phyloP scores from a whole-genome alignment of 495 filamentous ascomycete genomes.

The Echria macrotheca region DNA sequence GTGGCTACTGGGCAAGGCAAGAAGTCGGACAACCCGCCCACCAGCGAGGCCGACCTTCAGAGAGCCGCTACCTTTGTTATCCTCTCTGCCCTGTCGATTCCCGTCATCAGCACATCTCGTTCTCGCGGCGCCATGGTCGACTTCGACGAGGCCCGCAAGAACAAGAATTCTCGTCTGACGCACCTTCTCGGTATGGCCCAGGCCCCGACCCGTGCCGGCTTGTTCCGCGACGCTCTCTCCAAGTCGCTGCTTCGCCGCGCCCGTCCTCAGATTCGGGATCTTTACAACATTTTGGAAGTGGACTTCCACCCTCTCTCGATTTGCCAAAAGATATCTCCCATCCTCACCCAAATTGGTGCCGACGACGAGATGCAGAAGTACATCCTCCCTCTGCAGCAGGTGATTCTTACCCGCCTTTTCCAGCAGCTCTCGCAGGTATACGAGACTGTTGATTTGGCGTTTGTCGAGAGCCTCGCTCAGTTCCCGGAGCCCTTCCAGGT shows the following conservation, averaged over 20 bases:
- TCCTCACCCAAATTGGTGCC: conserved; percentile 85
- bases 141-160: conserved; percentile 94
- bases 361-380: conserved; percentile 98
- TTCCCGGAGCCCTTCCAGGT: conserved; percentile 98
- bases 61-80: conserved; percentile 88
- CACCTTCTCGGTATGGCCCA: conserved; percentile 90
- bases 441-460: conserved; percentile 91
- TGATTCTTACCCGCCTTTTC: conserved; percentile 95
- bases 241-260: conserved; percentile 90
- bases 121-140: conserved; percentile 94
- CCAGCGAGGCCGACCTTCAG: conserved; percentile 80
- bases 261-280: conserved; percentile 85
- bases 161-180: conserved; percentile 95
- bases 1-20: conserved; percentile 82
- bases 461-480: conserved; percentile 87
- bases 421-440: conserved; percentile 99
- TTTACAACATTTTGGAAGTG: conserved; percentile 97
- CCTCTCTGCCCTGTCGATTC: conserved; percentile 91
- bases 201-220: conserved; percentile 78
- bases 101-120: conserved; percentile 96
- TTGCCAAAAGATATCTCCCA: conserved; percentile 98
- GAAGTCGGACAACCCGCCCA: conserved; percentile 86
- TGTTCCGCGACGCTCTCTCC: conserved; percentile 93
- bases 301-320: conserved; percentile 98
- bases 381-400: conserved; percentile 88